Evolutionary conservation across 768 basidiomycete genomes (phyloP).

Genomic region (Hypholoma sublateritium): DNA sequence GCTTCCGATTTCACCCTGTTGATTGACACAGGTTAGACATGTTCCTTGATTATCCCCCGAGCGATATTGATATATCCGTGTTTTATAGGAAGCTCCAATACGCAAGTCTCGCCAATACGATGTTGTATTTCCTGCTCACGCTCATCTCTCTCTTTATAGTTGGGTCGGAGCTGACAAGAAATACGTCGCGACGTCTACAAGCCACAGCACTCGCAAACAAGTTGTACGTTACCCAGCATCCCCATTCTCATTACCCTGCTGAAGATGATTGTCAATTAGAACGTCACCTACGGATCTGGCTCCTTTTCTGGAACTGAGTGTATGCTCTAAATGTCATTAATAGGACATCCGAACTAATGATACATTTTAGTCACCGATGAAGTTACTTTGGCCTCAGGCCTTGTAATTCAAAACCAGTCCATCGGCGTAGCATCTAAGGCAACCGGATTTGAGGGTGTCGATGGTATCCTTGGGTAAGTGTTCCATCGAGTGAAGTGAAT

Average conservation of each 20-base stretch:
- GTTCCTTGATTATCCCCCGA: background rate
- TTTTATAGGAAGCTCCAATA: slow-evolving; percentile 34
- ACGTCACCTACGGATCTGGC: slow-evolving; percentile 55
- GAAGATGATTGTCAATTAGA: slow-evolving; percentile 27
- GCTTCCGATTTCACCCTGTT: slow-evolving; percentile 49
- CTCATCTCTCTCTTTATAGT: slow-evolving; percentile 9
- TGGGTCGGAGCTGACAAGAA: slow-evolving; percentile 54
- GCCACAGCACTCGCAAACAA: slow-evolving; percentile 31
- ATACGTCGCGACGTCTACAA: slow-evolving; percentile 47
- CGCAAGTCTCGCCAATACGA: slow-evolving; percentile 8
- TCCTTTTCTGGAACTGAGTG: slow-evolving; percentile 53
- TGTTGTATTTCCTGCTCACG: background rate
- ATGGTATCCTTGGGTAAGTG: slow-evolving; percentile 20
- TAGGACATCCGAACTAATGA: background rate
- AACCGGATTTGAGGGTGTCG: slow-evolving; percentile 17
- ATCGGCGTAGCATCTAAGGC: slow-evolving; percentile 19
- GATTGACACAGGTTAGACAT: slow-evolving; percentile 52
- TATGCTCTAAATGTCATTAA: slow-evolving; percentile 22
- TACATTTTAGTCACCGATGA: slow-evolving; percentile 41
- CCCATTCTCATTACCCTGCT: background rate
- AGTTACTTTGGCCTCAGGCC: slow-evolving; percentile 37
- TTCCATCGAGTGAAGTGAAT: background rate
- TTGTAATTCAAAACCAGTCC: slow-evolving; percentile 18
- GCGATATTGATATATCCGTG: background rate
- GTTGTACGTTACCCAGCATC: slow-evolving; percentile 27